phyloP scores from a whole-genome alignment of 2,329 filamentous ascomycete species.

The Chrysoporthe puriensis region DNA sequence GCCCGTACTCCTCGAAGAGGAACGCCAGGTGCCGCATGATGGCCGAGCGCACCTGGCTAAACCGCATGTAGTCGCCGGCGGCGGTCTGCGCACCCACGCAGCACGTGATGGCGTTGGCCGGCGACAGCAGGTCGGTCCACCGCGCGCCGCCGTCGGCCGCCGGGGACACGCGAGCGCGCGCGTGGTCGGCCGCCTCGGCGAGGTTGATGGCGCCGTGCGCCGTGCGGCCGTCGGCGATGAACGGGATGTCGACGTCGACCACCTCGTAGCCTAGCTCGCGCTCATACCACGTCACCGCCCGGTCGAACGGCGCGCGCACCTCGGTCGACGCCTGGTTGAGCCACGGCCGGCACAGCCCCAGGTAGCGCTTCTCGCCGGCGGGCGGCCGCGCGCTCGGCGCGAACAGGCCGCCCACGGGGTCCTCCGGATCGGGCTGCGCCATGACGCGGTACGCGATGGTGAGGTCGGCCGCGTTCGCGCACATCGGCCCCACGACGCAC shows the following conservation, averaged over 20 bases:
- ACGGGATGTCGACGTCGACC: conserved; percentile 68
- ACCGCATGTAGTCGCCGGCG: conserved; percentile 71
- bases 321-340: conserved; percentile 67
- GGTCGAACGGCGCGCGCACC: conserved; percentile 65
- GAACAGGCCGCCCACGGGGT: conserved; percentile 66
- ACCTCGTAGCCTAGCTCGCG: conserved; percentile 52
- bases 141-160: conserved; percentile 44
- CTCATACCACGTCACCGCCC: conserved; percentile 62
- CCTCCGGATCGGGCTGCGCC: conserved; percentile 69
- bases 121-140: conserved; percentile 61
- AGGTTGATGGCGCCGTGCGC: conserved; percentile 81
- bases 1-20: conserved; percentile 67
- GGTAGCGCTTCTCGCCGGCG: conserved; percentile 55
- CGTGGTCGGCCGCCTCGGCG: conserved; percentile 63
- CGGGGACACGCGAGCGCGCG: conserved; percentile 36
- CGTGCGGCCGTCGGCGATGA: conserved; percentile 70
- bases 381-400: conserved; percentile 58
- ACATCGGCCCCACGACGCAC: conserved; percentile 74
- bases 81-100: conserved; percentile 66
- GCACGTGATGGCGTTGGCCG: conserved; percentile 72
- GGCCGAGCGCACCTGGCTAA: conserved; percentile 72
- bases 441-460: conserved; percentile 82
- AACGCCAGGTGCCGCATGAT: conserved; percentile 78
- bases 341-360: conserved; percentile 74
- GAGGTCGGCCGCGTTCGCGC: conserved; percentile 75